Evolutionary conservation across 768 basidiomycete genomes (phyloP).

Genomic region (Favolaschia claudopus): DNA sequence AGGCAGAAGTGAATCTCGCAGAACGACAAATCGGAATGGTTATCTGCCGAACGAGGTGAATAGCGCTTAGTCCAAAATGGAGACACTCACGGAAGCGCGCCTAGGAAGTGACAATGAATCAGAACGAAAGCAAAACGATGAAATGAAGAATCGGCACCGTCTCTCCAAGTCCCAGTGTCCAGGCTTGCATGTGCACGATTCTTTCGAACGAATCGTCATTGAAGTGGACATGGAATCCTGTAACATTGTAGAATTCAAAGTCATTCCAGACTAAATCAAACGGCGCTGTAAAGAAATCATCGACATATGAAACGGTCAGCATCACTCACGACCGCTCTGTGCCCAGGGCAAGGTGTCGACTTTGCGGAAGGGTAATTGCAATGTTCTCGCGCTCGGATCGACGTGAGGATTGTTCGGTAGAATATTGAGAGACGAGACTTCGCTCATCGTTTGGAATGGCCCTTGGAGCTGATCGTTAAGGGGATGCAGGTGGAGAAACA

Average conservation of each 20-base stretch:
- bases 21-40: conserved; percentile 22
- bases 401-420: conserved; percentile 15
- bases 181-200: conserved; percentile 35
- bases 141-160: conserved; percentile 7
- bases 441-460: conserved; percentile 30
- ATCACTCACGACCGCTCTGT: conserved; percentile 17
- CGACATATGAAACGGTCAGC: not conserved
- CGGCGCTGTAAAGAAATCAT: not conserved
- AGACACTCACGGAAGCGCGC: conserved; percentile 18
- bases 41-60: conserved; percentile 15
- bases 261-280: conserved; percentile 26
- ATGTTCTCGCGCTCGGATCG: conserved; percentile 24
- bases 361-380: conserved; percentile 34
- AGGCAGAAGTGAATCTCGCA: conserved; percentile 32
- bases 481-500: conserved; percentile 15
- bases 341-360: conserved; percentile 36
- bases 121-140: not conserved
- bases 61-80: not conserved
- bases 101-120: not conserved
- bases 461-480: conserved; percentile 5
- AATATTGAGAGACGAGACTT: conserved; percentile 23
- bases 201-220: conserved; percentile 32
- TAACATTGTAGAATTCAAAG: conserved; percentile 38
- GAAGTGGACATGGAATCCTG: conserved; percentile 37
- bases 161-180: conserved; percentile 35